Percentiles rank a stretch among this genome's conserved stretches.
Evolutionary conservation across 352 stramenopile genomes (phyloP).

Genomic region (Phytophthora colocasiae): DNA sequence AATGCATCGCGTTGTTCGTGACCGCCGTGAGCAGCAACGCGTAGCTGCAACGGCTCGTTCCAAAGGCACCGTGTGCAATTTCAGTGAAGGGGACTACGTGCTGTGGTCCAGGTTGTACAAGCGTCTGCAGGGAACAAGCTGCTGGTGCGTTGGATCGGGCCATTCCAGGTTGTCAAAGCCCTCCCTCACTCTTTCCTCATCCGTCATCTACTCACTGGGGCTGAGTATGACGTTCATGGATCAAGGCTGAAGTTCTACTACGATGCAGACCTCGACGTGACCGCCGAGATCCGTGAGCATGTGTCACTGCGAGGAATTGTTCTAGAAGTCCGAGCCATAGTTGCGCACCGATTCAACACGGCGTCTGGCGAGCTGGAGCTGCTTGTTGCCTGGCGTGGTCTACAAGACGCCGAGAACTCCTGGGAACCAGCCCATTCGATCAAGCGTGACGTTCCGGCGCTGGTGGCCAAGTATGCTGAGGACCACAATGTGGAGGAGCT

Average conservation of each 20-base stretch:
- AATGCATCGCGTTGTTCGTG: background rate
- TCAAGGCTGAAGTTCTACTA: conserved; percentile 20
- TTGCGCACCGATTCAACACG: conserved; percentile 1
- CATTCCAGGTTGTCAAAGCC: conserved; percentile 13
- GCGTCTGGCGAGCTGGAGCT: conserved; percentile 7
- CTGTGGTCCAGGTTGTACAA: conserved; percentile 16
- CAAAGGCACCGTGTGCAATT: conserved; percentile 17
- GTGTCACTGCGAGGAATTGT: conserved; percentile 1
- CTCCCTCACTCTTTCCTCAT: conserved; percentile 21
- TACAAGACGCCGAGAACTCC: conserved; percentile 17
- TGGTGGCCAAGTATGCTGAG: conserved; percentile 4
- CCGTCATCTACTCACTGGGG: conserved; percentile 14
- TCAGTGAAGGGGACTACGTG: conserved; percentile 14
- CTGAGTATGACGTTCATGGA: conserved; percentile 3
- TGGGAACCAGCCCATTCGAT: conserved; percentile 15
- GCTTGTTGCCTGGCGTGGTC: conserved; percentile 14
- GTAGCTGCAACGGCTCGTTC: conserved; percentile 11
- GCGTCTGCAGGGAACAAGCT: conserved; percentile 12
- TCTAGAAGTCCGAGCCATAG: conserved; percentile 8
- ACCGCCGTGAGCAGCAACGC: background rate
- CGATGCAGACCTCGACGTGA: conserved; percentile 6
- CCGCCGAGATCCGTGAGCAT: too few species aligned
- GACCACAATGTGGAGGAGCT: background rate
- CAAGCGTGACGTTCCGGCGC: conserved; percentile 4
- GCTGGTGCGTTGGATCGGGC: conserved; percentile 7